These are phyloP conservation scores for Pezicula rhizophila DNA, from an alignment of 2,329 filamentous ascomycete genomes.

Conservation along the genomic window DNA sequence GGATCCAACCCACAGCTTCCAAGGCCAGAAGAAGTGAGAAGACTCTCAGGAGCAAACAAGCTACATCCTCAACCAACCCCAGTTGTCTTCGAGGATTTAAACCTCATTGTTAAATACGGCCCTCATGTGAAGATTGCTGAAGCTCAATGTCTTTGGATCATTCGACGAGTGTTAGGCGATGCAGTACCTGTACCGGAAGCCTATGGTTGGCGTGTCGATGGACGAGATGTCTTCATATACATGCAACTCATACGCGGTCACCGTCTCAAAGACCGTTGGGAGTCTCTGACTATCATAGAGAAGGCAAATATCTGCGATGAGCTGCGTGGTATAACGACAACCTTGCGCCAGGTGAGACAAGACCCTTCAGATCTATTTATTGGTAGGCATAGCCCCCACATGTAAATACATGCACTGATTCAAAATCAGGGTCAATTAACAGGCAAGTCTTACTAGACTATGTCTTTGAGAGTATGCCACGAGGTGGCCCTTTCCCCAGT, in stretches of 20 bases:
- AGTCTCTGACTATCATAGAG: constrained; percentile 8
- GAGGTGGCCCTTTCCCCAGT: constrained; percentile 19
- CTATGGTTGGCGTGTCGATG: constrained; percentile 27
- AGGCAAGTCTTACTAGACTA: constrained; percentile 15
- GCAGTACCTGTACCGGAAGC: constrained; percentile 30
- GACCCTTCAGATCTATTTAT: constrained; percentile 8
- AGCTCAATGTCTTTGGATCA: constrained; percentile 26
- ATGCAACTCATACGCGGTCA: constrained; percentile 19
- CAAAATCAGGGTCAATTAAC: constrained; percentile 8
- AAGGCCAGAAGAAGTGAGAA: too few species aligned
- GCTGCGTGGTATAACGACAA: constrained; percentile 13
- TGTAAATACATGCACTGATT: constrained; percentile 1
- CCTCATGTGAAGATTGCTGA: constrained; percentile 21
- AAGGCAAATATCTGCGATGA: constrained; percentile 13
- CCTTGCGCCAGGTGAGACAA: too few species aligned
- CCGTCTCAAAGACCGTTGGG: constrained; percentile 13
- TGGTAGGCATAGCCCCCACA: constrained; percentile 4
- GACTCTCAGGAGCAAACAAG: too few species aligned
- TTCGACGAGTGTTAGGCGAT: constrained; percentile 16
- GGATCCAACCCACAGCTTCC: too few species aligned
- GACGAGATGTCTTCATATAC: constrained; percentile 22
- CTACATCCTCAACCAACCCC: neutral
- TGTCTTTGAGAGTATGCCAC: constrained; percentile 15
- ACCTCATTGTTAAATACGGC: constrained; percentile 30
- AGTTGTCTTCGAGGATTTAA: constrained; percentile 24